Evolutionary conservation across 768 basidiomycete genomes (phyloP).

Genomic region (Psilocybe cyanescens): DNA sequence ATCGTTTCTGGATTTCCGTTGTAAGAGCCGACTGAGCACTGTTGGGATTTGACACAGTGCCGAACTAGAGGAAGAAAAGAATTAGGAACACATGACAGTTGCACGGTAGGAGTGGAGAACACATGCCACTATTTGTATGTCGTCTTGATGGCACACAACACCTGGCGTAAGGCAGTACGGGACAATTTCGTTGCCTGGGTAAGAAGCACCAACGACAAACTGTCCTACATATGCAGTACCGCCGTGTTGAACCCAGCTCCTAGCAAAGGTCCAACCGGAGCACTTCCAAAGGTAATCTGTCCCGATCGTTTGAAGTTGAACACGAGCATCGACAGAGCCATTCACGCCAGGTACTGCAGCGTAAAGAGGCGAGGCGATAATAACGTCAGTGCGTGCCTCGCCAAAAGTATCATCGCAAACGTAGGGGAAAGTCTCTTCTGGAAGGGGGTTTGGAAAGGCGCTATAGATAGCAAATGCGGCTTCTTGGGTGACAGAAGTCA

Average conservation of each 20-base stretch:
- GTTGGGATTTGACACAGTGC: conserved; percentile 60
- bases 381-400: conserved; percentile 39
- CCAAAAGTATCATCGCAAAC: conserved; percentile 53
- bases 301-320: conserved; percentile 58
- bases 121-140: conserved; percentile 78
- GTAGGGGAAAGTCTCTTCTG: conserved; percentile 37
- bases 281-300: conserved; percentile 78
- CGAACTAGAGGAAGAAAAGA: conserved; percentile 38
- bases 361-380: conserved; percentile 55
- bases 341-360: conserved; percentile 29
- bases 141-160: conserved; percentile 79
- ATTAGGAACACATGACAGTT: conserved; percentile 7
- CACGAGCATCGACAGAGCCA: conserved; percentile 51
- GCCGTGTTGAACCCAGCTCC: conserved; percentile 67
- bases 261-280: conserved; percentile 70
- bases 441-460: conserved; percentile 41
- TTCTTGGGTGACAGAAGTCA: conserved; percentile 76
- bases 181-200: conserved; percentile 63
- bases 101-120: background rate
- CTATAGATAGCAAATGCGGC: conserved; percentile 66
- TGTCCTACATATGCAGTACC: conserved; percentile 71
- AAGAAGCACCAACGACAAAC: conserved; percentile 69
- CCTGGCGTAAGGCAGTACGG: conserved; percentile 60
- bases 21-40: conserved; percentile 60
- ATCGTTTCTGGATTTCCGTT: conserved; percentile 70